Evolutionary conservation across 2,329 filamentous ascomycete genomes (phyloP), one percentile per base, ranked within the genome.

Genomic region (Venturia oleaginea): DNA sequence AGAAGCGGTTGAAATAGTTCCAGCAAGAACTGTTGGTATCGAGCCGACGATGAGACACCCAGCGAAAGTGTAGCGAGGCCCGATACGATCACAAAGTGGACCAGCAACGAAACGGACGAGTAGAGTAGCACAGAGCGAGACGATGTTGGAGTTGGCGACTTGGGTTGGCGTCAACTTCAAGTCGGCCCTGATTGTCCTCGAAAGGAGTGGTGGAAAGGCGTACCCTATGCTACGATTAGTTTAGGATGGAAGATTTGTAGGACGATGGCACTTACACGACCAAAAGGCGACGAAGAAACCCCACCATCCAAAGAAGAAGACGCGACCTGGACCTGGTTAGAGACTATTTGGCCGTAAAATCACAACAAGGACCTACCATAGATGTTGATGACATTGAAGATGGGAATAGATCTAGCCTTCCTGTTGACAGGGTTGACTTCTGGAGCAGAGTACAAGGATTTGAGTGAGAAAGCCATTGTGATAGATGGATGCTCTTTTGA

Each of bases 271-370:
- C 78, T 72, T 73, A 81, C 51, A 64, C 84, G 90, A 92, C 83
- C 91, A 90, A 76, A 96, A 96, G 8, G 90, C 88, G 63, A 93
- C 84, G 83, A 94, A 86, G 76, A 94, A 94, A 2, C 90, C 90
- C 59, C 92, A 82, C 86, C 90, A 94, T 1, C 89, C 89, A 78
- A 96, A 96, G 80, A 92, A 91, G 76, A 95, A 96, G 0, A 94
- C 91, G 7, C 91, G 84, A n/a, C 61, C 61, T 61, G 27, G 17
- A 24, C 15, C 46, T 40, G 6, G 34, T 51, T 4, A 51, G 46
- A 15, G 22, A 15, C 1, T 27, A 22, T 8, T 51, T 10, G 4
- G 17, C 4, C 5, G 17, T 17, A 22, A 27, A 13, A 1, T 24
- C 13, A 4, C 22, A 13, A 3, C 4, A 13, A 22, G 24, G 13